These are phyloP conservation scores for Solanum chilense DNA, from an alignment of 257 asterid genomes.

Conservation along the genomic window DNA sequence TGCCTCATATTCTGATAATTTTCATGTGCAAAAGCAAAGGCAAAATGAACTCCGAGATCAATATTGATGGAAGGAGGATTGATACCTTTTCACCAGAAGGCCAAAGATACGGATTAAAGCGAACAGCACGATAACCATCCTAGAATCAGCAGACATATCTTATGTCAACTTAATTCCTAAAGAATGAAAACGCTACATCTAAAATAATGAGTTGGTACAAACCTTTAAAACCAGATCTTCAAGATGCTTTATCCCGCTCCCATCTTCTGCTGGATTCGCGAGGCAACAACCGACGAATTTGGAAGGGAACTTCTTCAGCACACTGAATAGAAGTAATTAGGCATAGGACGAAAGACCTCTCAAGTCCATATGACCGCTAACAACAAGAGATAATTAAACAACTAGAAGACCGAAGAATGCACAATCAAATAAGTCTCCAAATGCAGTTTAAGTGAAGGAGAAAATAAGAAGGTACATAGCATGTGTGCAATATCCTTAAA, in stretches of 20 bases:
- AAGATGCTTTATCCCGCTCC: slow-evolving; percentile 56
- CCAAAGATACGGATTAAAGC: slow-evolving; percentile 93
- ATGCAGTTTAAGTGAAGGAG: neutral
- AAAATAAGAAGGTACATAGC: neutral
- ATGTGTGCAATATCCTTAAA: neutral
- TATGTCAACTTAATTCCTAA: neutral
- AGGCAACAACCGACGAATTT: slow-evolving; percentile 86
- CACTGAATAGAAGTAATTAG: slow-evolving; percentile 28
- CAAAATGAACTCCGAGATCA: neutral
- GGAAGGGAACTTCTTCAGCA: slow-evolving; percentile 61
- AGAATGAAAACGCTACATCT: neutral
- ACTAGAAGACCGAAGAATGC: neutral
- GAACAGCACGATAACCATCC: slow-evolving; percentile 90
- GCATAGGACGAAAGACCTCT: neutral
- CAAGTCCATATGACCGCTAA: neutral
- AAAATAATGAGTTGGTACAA: neutral
- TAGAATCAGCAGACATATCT: slow-evolving; percentile 9
- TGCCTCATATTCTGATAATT: neutral
- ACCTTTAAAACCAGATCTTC: slow-evolving; percentile 63
- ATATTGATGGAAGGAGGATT: neutral
- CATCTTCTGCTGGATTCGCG: slow-evolving; percentile 84
- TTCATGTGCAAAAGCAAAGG: neutral
- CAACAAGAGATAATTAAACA: neutral
- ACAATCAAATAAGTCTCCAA: neutral
- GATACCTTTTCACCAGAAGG: slow-evolving; percentile 75